Evolutionary conservation across 306 rosid genomes (phyloP).

Genomic region (Medicago ruthenica): DNA sequence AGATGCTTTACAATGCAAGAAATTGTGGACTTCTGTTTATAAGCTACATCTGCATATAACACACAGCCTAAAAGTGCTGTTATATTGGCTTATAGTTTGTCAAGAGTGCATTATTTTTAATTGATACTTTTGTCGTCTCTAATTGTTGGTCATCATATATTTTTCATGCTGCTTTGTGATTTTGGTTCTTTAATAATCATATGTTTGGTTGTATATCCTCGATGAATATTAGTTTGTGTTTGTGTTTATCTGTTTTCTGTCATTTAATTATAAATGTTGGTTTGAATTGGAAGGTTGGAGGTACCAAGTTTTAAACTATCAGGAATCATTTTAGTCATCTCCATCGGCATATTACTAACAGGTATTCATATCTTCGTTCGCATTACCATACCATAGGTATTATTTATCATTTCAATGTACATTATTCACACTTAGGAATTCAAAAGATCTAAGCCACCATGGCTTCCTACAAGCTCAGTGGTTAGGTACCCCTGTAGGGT

Average conservation of each 20-base stretch:
- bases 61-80: conserved; percentile 10
- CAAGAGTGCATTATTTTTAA: conserved; percentile 17
- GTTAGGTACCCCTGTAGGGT: no score
- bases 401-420: conserved; percentile 33
- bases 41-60: neutral
- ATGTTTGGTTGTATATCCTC: conserved; percentile 1
- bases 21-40: neutral
- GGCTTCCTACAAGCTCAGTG: no score
- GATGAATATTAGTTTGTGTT: conserved; percentile 5
- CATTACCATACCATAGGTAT: conserved; percentile 15
- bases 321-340: conserved; percentile 85
- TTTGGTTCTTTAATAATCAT: neutral
- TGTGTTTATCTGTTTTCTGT: conserved; percentile 35
- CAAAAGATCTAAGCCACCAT: conserved; percentile 8
- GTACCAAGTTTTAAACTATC: conserved; percentile 80
- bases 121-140: conserved; percentile 18
- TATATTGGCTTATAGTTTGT: conserved; percentile 15
- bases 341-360: conserved; percentile 86
- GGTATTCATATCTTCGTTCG: conserved; percentile 53
- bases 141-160: conserved; percentile 26
- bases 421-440: conserved; percentile 26
- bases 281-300: conserved; percentile 87
- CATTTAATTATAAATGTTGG: conserved; percentile 44
- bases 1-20: no score
- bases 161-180: conserved; percentile 4